Percentiles rank a stretch among this genome's conserved stretches.
phyloP scores from a whole-genome alignment of 257 asterid genomes.

The Salvia miltiorrhiza region DNA sequence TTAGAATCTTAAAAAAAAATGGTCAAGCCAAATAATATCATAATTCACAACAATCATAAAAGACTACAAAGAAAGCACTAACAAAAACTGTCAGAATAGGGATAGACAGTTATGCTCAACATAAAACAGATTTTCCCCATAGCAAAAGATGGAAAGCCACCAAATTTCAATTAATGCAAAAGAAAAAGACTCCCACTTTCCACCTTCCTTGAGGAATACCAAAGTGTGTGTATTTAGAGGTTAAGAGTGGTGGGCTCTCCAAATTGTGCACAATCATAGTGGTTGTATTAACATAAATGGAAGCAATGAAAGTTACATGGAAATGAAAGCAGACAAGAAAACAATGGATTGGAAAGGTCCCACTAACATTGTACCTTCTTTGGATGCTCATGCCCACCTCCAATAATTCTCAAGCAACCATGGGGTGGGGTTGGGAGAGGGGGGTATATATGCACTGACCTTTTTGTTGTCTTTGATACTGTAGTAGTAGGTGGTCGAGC shows the following conservation, averaged over 20 bases:
- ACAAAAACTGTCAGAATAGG: background rate
- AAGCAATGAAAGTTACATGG: constrained; percentile 16
- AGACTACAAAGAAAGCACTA: constrained; percentile 2
- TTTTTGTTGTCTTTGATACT: background rate
- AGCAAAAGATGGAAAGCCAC: background rate
- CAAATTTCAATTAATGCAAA: background rate
- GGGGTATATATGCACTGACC: background rate
- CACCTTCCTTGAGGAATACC: background rate
- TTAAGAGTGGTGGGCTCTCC: constrained; percentile 14
- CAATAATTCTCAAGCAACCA: constrained; percentile 15
- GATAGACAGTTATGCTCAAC: background rate
- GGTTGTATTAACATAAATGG: constrained; percentile 14
- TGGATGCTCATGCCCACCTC: constrained; percentile 7
- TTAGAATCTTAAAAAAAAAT: background rate
- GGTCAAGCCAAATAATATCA: background rate
- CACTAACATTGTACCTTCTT: constrained; percentile 4
- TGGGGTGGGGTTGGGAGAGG: background rate
- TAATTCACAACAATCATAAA: background rate
- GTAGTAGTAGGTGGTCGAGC: background rate
- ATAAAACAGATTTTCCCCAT: background rate
- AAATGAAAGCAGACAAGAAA: constrained; percentile 14
- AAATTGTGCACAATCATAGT: constrained; percentile 14
- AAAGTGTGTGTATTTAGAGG: background rate
- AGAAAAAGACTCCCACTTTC: background rate
- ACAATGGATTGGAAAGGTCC: constrained; percentile 21